Evolutionary conservation across 768 basidiomycete genomes (phyloP).

Genomic region (Mycena leptocephala): DNA sequence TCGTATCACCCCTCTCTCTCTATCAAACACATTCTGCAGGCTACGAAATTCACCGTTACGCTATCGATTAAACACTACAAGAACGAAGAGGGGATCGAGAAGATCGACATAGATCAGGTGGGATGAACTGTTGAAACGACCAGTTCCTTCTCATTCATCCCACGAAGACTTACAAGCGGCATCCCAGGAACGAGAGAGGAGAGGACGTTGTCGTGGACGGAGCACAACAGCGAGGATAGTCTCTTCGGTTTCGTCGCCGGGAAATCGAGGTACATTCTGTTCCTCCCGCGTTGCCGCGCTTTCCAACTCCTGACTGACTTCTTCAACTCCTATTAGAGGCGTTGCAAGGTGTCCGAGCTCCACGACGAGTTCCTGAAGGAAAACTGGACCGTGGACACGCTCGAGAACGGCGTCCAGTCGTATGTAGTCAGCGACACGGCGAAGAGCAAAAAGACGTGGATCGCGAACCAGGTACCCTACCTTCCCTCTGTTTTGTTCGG

Average conservation of each 20-base stretch:
- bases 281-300: no score
- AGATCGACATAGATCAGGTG: slow-evolving; percentile 75
- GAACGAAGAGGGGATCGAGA: slow-evolving; percentile 72
- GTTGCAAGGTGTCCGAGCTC: slow-evolving; percentile 64
- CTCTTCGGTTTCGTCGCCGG: slow-evolving; percentile 75
- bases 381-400: slow-evolving; percentile 58
- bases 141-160: slow-evolving; percentile 37
- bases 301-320: background rate
- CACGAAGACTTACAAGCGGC: slow-evolving; percentile 67
- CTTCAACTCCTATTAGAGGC: no score
- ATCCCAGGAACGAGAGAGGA: slow-evolving; percentile 72
- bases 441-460: slow-evolving; percentile 61
- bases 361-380: slow-evolving; percentile 61
- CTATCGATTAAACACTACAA: slow-evolving; percentile 77
- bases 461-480: slow-evolving; percentile 69
- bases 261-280: slow-evolving; percentile 52
- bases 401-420: slow-evolving; percentile 61
- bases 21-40: background rate
- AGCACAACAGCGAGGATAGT: slow-evolving; percentile 68
- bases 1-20: background rate
- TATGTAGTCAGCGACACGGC: slow-evolving; percentile 69
- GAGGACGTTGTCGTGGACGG: slow-evolving; percentile 71
- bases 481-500: background rate
- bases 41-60: slow-evolving; percentile 60
- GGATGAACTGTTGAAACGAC: background rate